Base-by-base conservation (phyloP, 1,284 basidiomycete species). In the Sphaerobolus stellatus region DNA sequence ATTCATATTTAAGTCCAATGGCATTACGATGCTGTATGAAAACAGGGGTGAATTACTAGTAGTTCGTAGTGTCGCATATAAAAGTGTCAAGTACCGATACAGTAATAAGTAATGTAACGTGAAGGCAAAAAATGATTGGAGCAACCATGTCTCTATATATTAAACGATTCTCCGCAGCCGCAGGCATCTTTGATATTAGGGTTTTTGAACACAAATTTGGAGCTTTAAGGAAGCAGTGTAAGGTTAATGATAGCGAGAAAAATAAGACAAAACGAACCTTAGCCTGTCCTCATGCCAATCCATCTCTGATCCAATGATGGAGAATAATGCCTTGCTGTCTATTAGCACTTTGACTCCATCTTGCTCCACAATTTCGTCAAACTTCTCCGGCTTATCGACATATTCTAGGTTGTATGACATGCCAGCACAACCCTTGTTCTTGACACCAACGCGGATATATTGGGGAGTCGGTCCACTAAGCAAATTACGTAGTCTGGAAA, bases 401-500 rank as follows among this genome's bases (percentile, higher is more conserved):
- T 99, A 99, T 66, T 99, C 96, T 52, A 99, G 82, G 69, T 99
- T 92, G 73, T 99, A 99, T 27, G 92, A 89, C 71, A 99, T 85
- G 6, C 97, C 97, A 0, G 97, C 97, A 70, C 97, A 99, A n/a
- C 97, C 97, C 73, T 98, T 98, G 74, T 98, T 97, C 64, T 90
- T 86, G 45, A 99, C 94, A 30, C 94, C 93, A 58, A 99, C 93
- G 7, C 96, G 90, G 58, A 99, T 90, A 55, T 97, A 81, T 66
- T 94, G 92, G 1, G 95, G 94, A n/a, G 84, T 85, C 22, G 92
- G 90, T 16, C 87, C 83, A 36, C 79, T 79, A 56, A 93, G 73
- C 22, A 99, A 79, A 9, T 77, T 79, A 7, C 75, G 80, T 38
- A 98, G 77, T 28, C 90, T 85, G 11, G 74, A 71, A 2, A 97